Evolutionary conservation across 352 stramenopile genomes (phyloP).

Genomic region (Phytophthora chlamydospora): DNA sequence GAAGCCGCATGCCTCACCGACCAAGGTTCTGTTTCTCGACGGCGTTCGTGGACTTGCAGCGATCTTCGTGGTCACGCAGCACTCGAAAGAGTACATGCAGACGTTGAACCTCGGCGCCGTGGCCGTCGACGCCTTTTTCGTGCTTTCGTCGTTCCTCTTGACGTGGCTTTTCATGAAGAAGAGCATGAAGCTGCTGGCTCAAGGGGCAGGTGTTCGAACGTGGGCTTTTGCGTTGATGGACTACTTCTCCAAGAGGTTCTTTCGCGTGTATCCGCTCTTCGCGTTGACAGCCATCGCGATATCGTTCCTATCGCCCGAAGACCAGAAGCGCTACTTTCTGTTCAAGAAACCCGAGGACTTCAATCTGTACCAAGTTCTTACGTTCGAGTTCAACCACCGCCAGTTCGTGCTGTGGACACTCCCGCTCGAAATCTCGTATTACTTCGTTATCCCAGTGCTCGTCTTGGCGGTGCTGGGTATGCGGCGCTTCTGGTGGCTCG

Average conservation of each 20-base stretch:
- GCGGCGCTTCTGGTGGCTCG: slow-evolving; percentile 36
- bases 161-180: slow-evolving; percentile 53
- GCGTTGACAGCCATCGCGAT: slow-evolving; percentile 34
- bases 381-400: slow-evolving; percentile 43
- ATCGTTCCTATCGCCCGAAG: slow-evolving; percentile 34
- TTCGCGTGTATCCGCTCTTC: slow-evolving; percentile 67
- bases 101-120: slow-evolving; percentile 34
- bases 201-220: slow-evolving; percentile 17
- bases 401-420: slow-evolving; percentile 63
- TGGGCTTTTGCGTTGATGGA: slow-evolving; percentile 37
- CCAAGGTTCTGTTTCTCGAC: slow-evolving; percentile 41
- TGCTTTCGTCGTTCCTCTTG: slow-evolving; percentile 53
- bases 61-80: slow-evolving; percentile 36
- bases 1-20: slow-evolving; percentile 12
- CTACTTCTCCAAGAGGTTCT: slow-evolving; percentile 59
- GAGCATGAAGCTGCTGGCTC: slow-evolving; percentile 31
- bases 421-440: slow-evolving; percentile 55
- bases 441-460: slow-evolving; percentile 49
- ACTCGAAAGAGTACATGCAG: slow-evolving; percentile 39
- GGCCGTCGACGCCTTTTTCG: slow-evolving; percentile 52
- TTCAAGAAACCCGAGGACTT: slow-evolving; percentile 37
- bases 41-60: slow-evolving; percentile 49
- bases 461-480: slow-evolving; percentile 34
- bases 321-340: slow-evolving; percentile 37
- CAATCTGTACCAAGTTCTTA: slow-evolving; percentile 45